These are phyloP conservation scores for Russula sp. DNA, from an alignment of 768 basidiomycete species.

Conservation along the genomic window DNA sequence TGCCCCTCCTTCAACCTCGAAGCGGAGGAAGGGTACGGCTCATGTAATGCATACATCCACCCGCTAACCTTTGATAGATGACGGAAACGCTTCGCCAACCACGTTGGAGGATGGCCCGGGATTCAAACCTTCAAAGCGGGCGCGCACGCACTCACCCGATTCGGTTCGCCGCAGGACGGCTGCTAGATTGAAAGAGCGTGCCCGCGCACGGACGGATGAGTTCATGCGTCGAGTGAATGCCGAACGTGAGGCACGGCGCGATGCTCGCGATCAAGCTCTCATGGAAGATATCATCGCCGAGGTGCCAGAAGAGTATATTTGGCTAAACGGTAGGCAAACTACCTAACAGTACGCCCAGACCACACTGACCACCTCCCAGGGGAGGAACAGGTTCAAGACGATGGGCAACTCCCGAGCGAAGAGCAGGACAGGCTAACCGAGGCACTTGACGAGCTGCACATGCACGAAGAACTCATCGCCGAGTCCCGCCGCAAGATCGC, in stretches of 20 bases:
- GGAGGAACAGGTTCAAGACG: not conserved
- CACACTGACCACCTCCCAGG: not conserved
- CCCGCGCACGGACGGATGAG: conserved; percentile 39
- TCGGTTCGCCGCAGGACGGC: conserved; percentile 36
- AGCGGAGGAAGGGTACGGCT: conserved; percentile 16
- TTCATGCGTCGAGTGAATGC: conserved; percentile 32
- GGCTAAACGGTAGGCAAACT: conserved; percentile 1
- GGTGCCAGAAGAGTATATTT: conserved; percentile 18
- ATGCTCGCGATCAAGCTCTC: conserved; percentile 35
- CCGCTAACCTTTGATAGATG: not conserved
- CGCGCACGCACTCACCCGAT: conserved; percentile 45
- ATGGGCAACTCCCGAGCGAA: not conserved
- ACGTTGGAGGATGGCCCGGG: not conserved
- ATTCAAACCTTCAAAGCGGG: conserved; percentile 38
- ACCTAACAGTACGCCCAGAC: not conserved
- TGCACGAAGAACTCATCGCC: conserved; percentile 41
- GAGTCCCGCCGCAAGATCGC: conserved; percentile 64
- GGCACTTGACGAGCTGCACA: conserved; percentile 26
- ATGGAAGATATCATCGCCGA: conserved; percentile 35
- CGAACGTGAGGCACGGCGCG: conserved; percentile 33
- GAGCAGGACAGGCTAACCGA: conserved; percentile 22
- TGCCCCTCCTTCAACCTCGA: conserved; percentile 6
- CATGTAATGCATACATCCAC: not conserved
- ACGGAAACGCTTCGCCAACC: not conserved
- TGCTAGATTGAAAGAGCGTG: conserved; percentile 35